Percentiles rank a stretch among this genome's conserved stretches.
phyloP scores from a whole-genome alignment of 2,329 filamentous ascomycete genomes.

The Talaromyces sp. region DNA sequence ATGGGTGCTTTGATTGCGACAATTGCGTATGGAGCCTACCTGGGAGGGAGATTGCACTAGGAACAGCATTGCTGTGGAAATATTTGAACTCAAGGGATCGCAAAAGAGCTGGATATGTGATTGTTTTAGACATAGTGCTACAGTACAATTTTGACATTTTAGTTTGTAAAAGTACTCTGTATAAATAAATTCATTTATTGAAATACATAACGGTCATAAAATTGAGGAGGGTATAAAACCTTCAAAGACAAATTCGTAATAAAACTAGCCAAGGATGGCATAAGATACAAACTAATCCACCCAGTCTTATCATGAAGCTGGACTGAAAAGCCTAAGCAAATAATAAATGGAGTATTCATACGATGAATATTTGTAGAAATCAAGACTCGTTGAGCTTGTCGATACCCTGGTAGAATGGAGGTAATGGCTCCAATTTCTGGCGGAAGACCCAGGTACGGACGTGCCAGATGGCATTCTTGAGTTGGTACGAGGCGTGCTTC shows the following conservation, averaged over 20 bases:
- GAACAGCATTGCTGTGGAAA: background rate
- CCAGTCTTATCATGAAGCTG: background rate
- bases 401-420: constrained; percentile 32
- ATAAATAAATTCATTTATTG: background rate
- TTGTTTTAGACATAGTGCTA: background rate
- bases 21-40: constrained; percentile 71
- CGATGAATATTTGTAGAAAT: background rate
- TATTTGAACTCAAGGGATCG: background rate
- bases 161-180: background rate
- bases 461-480: constrained; percentile 40
- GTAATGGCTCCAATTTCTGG: constrained; percentile 35
- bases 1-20: constrained; percentile 66
- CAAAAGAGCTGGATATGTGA: background rate
- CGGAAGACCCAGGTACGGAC: constrained; percentile 40
- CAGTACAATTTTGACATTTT: background rate
- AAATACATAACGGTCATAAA: background rate
- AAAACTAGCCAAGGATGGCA: background rate
- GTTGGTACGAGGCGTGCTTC: constrained; percentile 41
- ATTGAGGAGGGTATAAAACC: constrained; percentile 2
- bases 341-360: background rate
- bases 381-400: constrained; percentile 23
- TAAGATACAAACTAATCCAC: background rate
- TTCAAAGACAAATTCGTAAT: background rate
- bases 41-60: constrained; percentile 54
- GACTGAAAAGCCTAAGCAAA: background rate